Evolutionary conservation across 371 early-diverging fungal genomes (phyloP).

Genomic region (Lichtheimia hyalospora): DNA sequence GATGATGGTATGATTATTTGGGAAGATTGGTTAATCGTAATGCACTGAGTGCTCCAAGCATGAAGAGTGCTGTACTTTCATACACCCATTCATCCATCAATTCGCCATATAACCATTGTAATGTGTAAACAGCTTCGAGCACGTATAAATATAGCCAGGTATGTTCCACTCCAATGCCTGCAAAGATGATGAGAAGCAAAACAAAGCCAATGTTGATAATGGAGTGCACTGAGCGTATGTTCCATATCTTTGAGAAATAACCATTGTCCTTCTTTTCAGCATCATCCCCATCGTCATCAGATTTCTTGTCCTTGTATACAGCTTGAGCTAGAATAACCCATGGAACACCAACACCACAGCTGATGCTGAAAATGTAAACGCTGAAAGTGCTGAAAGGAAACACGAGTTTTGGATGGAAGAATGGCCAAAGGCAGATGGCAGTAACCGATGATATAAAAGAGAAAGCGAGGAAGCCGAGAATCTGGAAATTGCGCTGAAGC

Average conservation of each 20-base stretch:
- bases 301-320: not conserved
- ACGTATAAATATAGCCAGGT: not conserved
- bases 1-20: no score
- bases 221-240: not conserved
- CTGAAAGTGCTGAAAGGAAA: not conserved
- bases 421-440: not conserved
- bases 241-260: not conserved
- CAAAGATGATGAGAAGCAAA: not conserved
- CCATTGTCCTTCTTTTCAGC: not conserved
- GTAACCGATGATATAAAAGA: not conserved
- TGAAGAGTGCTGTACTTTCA: not conserved
- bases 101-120: not conserved
- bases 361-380: not conserved
- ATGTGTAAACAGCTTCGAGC: not conserved
- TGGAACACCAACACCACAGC: not conserved
- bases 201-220: constrained; percentile 1
- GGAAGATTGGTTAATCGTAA: not conserved
- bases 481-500: not conserved
- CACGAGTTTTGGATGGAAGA: not conserved
- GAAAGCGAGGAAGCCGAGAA: not conserved
- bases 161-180: not conserved
- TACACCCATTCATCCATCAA: not conserved
- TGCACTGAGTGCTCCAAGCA: not conserved
- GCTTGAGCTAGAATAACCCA: not conserved
- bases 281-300: no score